phyloP scores from a whole-genome alignment of 1,284 basidiomycete species.

The Ganoderma meredithae region DNA sequence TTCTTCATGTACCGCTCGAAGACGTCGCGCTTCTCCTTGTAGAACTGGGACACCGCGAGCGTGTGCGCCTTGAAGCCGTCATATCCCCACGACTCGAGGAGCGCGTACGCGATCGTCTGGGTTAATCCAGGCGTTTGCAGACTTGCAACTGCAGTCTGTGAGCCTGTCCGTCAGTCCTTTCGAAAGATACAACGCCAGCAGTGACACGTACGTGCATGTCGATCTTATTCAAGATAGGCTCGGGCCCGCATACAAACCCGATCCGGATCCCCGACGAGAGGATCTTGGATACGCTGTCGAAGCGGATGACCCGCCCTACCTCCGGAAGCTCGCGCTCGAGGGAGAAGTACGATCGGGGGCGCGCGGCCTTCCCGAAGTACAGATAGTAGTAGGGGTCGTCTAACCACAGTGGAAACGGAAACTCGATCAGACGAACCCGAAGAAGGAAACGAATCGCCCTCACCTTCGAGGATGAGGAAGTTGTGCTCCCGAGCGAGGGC shows the following conservation, averaged over 20 bases:
- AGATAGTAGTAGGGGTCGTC: conserved; percentile 86
- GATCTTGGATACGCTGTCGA: conserved; percentile 91
- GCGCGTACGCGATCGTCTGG: conserved; percentile 76
- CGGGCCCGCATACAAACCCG: conserved; percentile 87
- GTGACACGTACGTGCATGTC: conserved; percentile 67
- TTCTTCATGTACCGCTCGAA: conserved; percentile 82
- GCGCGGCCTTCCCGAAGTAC: conserved; percentile 72
- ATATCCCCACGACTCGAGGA: conserved; percentile 84
- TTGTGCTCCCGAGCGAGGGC: conserved; percentile 78
- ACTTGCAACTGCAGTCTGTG: conserved; percentile 74
- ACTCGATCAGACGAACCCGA: neutral
- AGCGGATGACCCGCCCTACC: conserved; percentile 81
- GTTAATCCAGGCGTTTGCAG: conserved; percentile 83
- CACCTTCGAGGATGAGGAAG: conserved; percentile 88
- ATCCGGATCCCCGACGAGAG: conserved; percentile 83
- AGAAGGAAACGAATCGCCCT: neutral
- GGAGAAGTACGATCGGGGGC: conserved; percentile 80
- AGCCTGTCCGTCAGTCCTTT: conserved; percentile 13
- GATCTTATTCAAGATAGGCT: conserved; percentile 75
- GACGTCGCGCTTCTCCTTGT: conserved; percentile 79
- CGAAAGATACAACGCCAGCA: conserved; percentile 6
- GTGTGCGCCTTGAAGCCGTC: conserved; percentile 84
- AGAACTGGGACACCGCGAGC: conserved; percentile 78
- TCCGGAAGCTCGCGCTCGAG: conserved; percentile 69
- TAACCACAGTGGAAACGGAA: conserved; percentile 32